Base-by-base conservation (phyloP, 1,284 basidiomycete genomes). In the Apiotrichum sp. region DNA sequence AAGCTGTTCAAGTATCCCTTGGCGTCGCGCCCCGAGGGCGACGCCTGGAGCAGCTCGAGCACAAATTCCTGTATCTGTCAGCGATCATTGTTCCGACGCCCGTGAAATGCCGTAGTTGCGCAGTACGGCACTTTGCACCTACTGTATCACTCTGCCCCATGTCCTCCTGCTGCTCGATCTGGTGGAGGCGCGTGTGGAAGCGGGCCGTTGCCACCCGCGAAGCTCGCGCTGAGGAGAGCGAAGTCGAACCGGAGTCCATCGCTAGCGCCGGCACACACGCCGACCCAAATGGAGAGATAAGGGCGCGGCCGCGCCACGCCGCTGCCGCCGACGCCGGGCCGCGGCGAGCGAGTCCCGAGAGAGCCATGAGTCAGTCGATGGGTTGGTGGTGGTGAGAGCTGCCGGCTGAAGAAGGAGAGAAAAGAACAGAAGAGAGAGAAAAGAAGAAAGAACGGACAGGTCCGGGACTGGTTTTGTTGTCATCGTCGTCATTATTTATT, bases 21-120 rank as follows among this genome's bases (percentile, higher is more conserved):
- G 42, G 91, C 88, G 75, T 98, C 96, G 65, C 96, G 82, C 55
- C 87, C 77, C 2, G 95, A 97, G 8, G 96, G 93, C 59, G 91
- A 92, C 39, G 96, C 88, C 62, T 89, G 86, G 53, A 99, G 81
- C 66, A 99, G 89, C 48, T 92, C 95, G 52, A 98, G 79, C 72
- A 99, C 95, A 70, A 99, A 93, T 70, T 97, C 93, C 93, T 98
- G 57, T 22, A 22, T 38, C 34, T 2, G 35, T 57, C 40, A 56
- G 22, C 22, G 22, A 22, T 22, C 22, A 22, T 22, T 22, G 22
- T 22, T 22, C 22, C 22, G 22, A 22, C 22, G 22, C 22, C 22
- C 22, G 22, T 22, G 22, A 22, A 22, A 22, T 22, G 22, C 22
- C 22, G 22, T 22, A 22, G 22, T 22, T 22, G 22, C 22, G 22